Base-by-base conservation (phyloP, 140 eudicot species). In the Erigeron philadelphicus region DNA sequence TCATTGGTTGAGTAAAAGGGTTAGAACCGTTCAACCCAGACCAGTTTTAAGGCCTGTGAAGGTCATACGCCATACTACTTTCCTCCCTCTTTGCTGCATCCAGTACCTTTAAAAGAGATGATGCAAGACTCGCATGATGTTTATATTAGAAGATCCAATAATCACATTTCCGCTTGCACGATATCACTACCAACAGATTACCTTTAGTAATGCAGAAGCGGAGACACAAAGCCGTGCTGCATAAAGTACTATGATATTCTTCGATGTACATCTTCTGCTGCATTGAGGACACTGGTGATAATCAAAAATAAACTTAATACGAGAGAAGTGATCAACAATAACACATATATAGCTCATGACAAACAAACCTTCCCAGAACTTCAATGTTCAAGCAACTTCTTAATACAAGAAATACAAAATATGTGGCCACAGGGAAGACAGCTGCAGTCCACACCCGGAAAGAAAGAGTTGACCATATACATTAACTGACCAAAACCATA, bases 391-490 rank as follows among this genome's bases (percentile, higher is more conserved):
- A 90, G 62, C 96, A 96, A 90, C 76, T 74, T 90, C 71, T 82
- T 83, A 80, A 90, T 90, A 62, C 97, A 90, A 52, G 88, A 78
- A 73, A 83, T 41, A 10, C 96, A 95, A 78, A 74, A 90, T 47
- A 90, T 69, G 61, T 90, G 97, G 23, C 97, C 97, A 68, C 97
- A 90, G 42, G 94, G 87, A 86, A 90, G 87, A 73, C 94, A 90
- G 71, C 97, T 90, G 81, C 71, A 83, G 44, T 58, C 43, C 63
- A 75, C 61, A 64, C 2, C 6, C 66, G 41, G 18, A 40, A 9
- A 38, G 48, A 61, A 25, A 71, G 55, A 41, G 25, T 43, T 42
- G 15, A 65, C 25, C 25, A 21, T 21, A 21, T 21, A 21, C 25
- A 21, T 21, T 21, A 21, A 25, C 12, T 72, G 43, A 9, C 64